Base-by-base conservation (phyloP, 768 basidiomycete species). In the Suillus fuscotomentosus region DNA sequence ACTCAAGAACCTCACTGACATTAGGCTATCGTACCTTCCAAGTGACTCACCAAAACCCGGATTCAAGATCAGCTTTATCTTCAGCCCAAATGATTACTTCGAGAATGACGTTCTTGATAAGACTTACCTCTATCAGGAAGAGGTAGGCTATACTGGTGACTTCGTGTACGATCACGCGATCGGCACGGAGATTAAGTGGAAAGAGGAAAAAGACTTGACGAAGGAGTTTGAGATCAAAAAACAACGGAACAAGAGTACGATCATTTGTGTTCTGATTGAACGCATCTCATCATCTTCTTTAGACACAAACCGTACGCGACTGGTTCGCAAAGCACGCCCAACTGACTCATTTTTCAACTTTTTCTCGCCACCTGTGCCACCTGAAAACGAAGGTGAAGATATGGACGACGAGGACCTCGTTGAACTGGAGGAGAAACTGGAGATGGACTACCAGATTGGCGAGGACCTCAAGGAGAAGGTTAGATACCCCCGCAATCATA, bases 291-390 rank as follows among this genome's bases (percentile, higher is more conserved):
- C 13, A 63, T 61, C 36, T 45, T 22, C 41, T 53, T 8, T 70
- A 93, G 92, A 90, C 74, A 94, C 92, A 34, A 92, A 94, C 75
- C 88, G 91, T 67, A 94, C 89, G 1, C 90, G 91, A 66, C 80
- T 92, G 42, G 87, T 91, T 48, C 85, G 88, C 78, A 98, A 98
- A 81, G 90, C 92, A 7, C 88, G 86, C 69, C 92, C 94, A 10
- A 89, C 92, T 7, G 93, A 96, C 41, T 98, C 97, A 15, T 99
- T 99, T 86, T 99, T 99, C 90, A 94, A 95, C 85, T 99, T 99
- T 81, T 99, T 99, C 86, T 80, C 81, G 61, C 94, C 95, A 11
- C 94, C 94, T 17, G 75, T 81, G 27, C 87, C 93, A 3, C 75
- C 84, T 7, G 87, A 90, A 13, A 91, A 93, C 64, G 82, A 78